Conservation (phyloP, 257 asterid genomes). For the Solanum acaule region DNA sequence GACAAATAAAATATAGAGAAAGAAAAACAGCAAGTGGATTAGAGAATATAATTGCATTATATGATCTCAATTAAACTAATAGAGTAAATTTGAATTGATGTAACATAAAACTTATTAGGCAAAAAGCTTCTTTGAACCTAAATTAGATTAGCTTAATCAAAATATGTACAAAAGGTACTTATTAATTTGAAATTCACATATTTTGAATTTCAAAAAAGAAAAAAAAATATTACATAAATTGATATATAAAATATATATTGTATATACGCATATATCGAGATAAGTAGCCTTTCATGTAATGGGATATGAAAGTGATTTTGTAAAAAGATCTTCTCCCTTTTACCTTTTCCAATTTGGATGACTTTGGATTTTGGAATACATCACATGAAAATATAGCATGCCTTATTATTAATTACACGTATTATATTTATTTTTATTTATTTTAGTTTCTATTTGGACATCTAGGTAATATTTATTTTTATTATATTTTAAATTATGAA, state of each 20-base stretch:
- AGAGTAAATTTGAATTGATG: not conserved
- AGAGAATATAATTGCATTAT: not conserved
- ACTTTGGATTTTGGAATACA: not conserved
- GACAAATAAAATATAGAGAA: too few species aligned
- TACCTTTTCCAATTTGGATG: not conserved
- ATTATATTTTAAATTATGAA: not conserved
- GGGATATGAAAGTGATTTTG: not conserved
- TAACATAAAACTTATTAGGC: not conserved
- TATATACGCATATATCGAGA: not conserved
- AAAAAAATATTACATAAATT: not conserved
- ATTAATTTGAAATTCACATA: not conserved
- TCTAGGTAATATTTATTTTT: not conserved
- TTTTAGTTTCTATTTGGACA: not conserved
- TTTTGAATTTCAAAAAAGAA: not conserved
- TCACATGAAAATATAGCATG: not conserved
- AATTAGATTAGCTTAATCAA: not conserved
- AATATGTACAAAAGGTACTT: too few species aligned
- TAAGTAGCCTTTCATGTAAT: not conserved
- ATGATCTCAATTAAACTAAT: not conserved
- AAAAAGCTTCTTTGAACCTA: not conserved
- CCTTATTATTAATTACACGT: not conserved
- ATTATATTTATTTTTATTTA: not conserved
- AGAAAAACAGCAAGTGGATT: not conserved
- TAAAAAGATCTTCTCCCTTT: not conserved
- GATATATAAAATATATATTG: not conserved